Conservation (phyloP, 805 yeast species). For the Kregervanrija delftensis region DNA sequence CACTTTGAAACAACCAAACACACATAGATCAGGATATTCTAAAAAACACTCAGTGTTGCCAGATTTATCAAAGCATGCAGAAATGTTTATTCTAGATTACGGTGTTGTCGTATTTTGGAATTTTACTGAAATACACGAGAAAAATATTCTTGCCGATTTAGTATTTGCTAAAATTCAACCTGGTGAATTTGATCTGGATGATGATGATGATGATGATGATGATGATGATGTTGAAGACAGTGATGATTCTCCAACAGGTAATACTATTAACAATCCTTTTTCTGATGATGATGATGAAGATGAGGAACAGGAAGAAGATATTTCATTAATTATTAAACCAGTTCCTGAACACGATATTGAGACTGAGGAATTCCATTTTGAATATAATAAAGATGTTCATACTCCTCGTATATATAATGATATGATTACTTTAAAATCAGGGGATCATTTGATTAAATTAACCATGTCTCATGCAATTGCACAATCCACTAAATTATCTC, state of each 20-base stretch:
- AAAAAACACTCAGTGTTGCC: conserved; percentile 21
- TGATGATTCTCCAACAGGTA: background rate
- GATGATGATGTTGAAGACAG: conserved; percentile 28
- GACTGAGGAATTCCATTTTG: conserved; percentile 80
- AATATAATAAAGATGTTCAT: conserved; percentile 42
- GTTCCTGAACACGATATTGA: conserved; percentile 85
- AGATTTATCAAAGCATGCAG: conserved; percentile 64
- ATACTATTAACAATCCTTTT: background rate
- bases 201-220: conserved; percentile 35
- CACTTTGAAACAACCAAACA: background rate
- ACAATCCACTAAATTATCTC: conserved; percentile 84
- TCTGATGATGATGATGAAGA: conserved; percentile 6
- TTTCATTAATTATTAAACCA: conserved; percentile 58
- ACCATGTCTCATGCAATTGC: conserved; percentile 96
- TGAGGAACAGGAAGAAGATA: conserved; percentile 9
- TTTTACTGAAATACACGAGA: conserved; percentile 85
- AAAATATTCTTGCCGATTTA: conserved; percentile 86
- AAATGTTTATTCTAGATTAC: conserved; percentile 80
- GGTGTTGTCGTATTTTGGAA: conserved; percentile 99
- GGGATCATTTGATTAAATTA: conserved; percentile 86
- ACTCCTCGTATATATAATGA: conserved; percentile 80
- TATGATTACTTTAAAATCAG: conserved; percentile 83
- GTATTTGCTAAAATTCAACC: conserved; percentile 50
- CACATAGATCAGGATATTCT: background rate
- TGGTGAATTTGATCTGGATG: conserved; percentile 36